Conservation (phyloP, 768 basidiomycete species). For the Cystobasidium tubakii region DNA sequence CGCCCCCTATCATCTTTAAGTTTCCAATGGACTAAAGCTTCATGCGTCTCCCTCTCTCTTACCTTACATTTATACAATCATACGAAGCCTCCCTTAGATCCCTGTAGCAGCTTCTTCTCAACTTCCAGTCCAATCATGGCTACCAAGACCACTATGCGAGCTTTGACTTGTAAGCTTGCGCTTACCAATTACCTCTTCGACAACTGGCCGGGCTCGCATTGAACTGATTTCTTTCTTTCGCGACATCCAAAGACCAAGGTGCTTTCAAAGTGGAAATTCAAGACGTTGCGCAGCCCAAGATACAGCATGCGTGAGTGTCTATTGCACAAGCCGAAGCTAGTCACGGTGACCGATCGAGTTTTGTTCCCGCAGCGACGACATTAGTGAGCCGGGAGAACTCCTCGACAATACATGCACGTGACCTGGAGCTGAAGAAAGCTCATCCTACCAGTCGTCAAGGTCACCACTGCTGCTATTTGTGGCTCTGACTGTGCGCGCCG, state of each 20-base stretch:
- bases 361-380: constrained; percentile 2
- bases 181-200: no score
- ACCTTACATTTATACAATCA: background rate
- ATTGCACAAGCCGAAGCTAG: background rate
- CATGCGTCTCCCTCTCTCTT: background rate
- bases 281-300: constrained; percentile 20
- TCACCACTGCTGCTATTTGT: constrained; percentile 42
- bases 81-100: no score
- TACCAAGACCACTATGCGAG: background rate
- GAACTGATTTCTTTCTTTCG: no score
- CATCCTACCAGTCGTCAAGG: constrained; percentile 30
- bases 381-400: background rate
- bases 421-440: background rate
- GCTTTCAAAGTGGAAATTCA: constrained; percentile 2
- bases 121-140: background rate
- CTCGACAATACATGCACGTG: background rate
- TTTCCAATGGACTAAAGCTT: no score
- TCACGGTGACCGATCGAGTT: background rate
- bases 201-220: no score
- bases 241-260: background rate
- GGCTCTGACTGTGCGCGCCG: constrained; percentile 47
- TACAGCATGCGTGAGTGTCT: constrained; percentile 34
- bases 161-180: constrained; percentile 6
- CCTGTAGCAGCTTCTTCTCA: background rate
- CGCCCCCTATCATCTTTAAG: background rate